Percentiles rank a stretch among this genome's conserved stretches.
These are phyloP conservation scores for Candida rishiriensis DNA, from an alignment of 805 yeast species.

Conservation along the genomic window DNA sequence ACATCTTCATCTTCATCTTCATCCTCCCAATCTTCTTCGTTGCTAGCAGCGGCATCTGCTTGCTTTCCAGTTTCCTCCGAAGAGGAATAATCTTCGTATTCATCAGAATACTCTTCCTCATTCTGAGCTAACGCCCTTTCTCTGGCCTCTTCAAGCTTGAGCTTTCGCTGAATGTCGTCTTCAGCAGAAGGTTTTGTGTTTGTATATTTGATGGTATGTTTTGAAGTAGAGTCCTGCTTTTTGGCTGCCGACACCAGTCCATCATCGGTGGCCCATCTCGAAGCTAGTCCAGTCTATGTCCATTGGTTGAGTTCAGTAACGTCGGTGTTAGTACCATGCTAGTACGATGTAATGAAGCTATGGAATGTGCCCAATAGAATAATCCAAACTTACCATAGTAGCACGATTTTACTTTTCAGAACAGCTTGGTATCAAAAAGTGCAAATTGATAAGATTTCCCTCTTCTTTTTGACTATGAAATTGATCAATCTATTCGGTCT, in stretches of 20 bases:
- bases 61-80: background rate
- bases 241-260: constrained; percentile 20
- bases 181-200: constrained; percentile 4
- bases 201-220: background rate
- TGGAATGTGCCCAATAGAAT: too few relatives aligned
- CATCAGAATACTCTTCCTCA: constrained; percentile 2
- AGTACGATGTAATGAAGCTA: too few relatives aligned
- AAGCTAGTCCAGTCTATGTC: constrained; percentile 20
- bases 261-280: constrained; percentile 32
- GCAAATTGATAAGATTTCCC: too few relatives aligned
- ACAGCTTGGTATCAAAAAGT: too few relatives aligned
- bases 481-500: too few relatives aligned
- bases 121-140: background rate
- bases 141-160: background rate
- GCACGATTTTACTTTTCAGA: too few relatives aligned
- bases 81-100: constrained; percentile 3
- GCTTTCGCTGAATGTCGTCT: background rate
- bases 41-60: constrained; percentile 5
- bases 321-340: too few relatives aligned
- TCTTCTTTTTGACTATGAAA: too few relatives aligned
- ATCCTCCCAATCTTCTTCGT: background rate
- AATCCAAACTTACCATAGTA: too few relatives aligned
- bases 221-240: constrained; percentile 14
- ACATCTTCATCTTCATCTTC: constrained; percentile 1
- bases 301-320: too few relatives aligned